Conservation (phyloP, 805 yeast species). For the Myxozyma vanderwaltii region DNA sequence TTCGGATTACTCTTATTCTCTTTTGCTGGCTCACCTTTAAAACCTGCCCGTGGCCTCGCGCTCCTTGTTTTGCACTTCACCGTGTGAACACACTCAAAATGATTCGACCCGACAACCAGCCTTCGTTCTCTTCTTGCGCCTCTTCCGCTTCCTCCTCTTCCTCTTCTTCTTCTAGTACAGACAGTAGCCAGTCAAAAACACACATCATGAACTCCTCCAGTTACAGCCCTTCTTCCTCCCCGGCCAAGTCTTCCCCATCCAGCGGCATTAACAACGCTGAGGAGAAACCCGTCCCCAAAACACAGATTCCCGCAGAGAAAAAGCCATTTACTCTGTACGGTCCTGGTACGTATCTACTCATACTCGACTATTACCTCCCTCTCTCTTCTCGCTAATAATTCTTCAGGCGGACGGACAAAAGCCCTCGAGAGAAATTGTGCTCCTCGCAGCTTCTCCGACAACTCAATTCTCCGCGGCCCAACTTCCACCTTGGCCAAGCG, state of each 20-base stretch:
- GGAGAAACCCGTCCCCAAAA: neutral
- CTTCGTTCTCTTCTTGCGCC: no score
- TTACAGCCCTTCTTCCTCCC: no score
- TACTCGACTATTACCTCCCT: neutral
- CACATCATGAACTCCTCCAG: no score
- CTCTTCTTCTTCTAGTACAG: neutral
- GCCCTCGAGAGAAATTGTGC: neutral
- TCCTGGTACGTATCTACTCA: constrained; percentile 12
- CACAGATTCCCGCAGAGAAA: neutral
- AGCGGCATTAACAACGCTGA: neutral
- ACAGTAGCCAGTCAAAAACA: no score
- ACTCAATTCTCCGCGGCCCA: constrained; percentile 11
- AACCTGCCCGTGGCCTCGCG: neutral
- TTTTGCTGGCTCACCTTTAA: neutral
- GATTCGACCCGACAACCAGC: neutral
- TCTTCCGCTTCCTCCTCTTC: neutral
- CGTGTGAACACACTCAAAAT: neutral
- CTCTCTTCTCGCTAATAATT: neutral
- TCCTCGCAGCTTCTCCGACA: neutral
- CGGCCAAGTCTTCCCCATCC: neutral
- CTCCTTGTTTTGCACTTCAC: neutral
- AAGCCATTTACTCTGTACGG: constrained; percentile 16
- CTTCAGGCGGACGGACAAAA: neutral
- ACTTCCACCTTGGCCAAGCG: constrained; percentile 1
- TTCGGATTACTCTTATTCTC: neutral